Percentiles rank a stretch among this genome's conserved stretches.
Evolutionary conservation across 2,329 filamentous ascomycete species (phyloP).

Genomic region (Exophiala xenobiotica): DNA sequence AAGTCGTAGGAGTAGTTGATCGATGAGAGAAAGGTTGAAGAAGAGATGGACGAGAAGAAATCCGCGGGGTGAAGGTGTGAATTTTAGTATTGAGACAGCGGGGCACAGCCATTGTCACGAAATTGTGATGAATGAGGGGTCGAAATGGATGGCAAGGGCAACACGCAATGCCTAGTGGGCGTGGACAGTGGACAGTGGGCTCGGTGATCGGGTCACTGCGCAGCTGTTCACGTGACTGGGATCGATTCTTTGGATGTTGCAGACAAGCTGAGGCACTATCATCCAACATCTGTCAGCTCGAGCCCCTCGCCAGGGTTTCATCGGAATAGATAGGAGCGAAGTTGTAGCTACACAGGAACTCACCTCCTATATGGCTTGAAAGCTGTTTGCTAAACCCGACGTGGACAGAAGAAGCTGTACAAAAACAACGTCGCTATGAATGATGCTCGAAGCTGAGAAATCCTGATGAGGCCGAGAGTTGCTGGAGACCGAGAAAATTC

Average conservation of each 20-base stretch:
- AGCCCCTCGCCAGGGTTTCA: background rate
- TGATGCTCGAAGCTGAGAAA: background rate
- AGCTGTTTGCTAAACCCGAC: background rate
- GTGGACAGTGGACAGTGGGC: too few species aligned
- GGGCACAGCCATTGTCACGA: constrained; percentile 10
- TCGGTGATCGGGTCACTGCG: too few species aligned
- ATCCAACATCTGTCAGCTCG: background rate
- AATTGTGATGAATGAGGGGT: constrained; percentile 1
- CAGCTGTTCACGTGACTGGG: background rate
- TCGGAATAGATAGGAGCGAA: background rate
- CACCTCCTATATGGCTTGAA: background rate
- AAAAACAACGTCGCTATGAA: background rate
- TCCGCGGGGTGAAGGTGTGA: constrained; percentile 38
- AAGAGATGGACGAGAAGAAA: constrained; percentile 34
- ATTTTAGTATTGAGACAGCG: constrained; percentile 27
- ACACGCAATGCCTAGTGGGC: too few species aligned
- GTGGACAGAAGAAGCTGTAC: background rate
- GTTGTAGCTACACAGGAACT: background rate
- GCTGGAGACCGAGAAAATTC: background rate
- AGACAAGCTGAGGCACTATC: too few species aligned
- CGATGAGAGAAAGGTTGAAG: constrained; percentile 17
- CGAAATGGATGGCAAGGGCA: too few species aligned
- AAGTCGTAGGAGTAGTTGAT: constrained; percentile 8
- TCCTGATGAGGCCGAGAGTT: background rate
- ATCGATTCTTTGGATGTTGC: background rate